Evolutionary conservation across 2,329 filamentous ascomycete species (phyloP).

Genomic region (Dactylellina parvicollis): DNA sequence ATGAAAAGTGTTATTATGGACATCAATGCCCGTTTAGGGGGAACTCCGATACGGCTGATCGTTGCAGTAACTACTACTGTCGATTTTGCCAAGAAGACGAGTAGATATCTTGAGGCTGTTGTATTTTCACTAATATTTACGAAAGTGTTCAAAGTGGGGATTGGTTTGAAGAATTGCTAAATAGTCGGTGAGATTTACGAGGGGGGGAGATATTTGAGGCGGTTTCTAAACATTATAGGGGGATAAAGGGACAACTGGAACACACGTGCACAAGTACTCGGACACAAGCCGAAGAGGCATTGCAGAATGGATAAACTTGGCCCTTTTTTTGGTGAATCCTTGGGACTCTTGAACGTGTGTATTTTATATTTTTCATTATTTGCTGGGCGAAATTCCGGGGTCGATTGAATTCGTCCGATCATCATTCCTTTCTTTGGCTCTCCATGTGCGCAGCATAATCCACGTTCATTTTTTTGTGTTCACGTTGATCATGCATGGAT

Average conservation of each 20-base stretch:
- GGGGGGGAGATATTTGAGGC: background rate
- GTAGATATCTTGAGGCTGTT: no score
- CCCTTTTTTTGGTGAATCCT: no score
- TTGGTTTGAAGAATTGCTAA: background rate
- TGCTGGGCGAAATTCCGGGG: no score
- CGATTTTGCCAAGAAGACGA: slow-evolving; percentile 43
- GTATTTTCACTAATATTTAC: background rate
- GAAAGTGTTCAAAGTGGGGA: no score
- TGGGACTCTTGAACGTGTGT: no score
- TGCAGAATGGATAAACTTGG: no score
- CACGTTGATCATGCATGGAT: background rate
- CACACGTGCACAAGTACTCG: background rate
- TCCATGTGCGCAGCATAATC: background rate
- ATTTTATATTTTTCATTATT: no score
- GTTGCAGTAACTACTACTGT: slow-evolving; percentile 44
- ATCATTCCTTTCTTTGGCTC: no score
- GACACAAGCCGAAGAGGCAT: background rate
- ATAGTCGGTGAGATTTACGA: no score
- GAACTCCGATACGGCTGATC: slow-evolving; percentile 2
- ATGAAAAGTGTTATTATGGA: slow-evolving; percentile 53
- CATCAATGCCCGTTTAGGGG: slow-evolving; percentile 49
- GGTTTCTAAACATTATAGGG: background rate
- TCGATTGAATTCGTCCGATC: no score
- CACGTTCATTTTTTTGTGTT: background rate
- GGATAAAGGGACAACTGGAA: background rate